phyloP scores from a whole-genome alignment of 2,329 filamentous ascomycete genomes.

The Chrysoporthe deuterocubensis region DNA sequence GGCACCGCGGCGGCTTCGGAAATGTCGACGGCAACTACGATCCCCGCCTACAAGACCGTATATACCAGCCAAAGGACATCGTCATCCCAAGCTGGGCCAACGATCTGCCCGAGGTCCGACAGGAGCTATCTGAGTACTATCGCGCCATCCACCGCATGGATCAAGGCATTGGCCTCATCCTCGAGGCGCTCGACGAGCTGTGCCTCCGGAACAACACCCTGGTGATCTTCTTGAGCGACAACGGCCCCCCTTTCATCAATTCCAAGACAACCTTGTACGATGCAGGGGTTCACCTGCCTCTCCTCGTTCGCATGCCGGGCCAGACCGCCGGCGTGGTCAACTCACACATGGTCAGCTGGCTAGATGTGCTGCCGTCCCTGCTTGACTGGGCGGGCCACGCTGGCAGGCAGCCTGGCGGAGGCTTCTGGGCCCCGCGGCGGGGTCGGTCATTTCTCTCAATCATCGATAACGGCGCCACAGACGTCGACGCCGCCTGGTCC shows the following conservation, averaged over 20 bases:
- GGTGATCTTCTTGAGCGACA: slow-evolving; percentile 53
- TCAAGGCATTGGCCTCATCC: slow-evolving; percentile 45
- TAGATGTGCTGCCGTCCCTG: slow-evolving; percentile 51
- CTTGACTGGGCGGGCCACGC: slow-evolving; percentile 43
- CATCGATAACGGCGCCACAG: slow-evolving; percentile 28
- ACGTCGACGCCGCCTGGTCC: slow-evolving; percentile 33
- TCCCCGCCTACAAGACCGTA: slow-evolving; percentile 27
- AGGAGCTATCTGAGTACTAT: slow-evolving; percentile 49
- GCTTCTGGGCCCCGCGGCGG: slow-evolving; percentile 8
- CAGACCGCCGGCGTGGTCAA: slow-evolving; percentile 37
- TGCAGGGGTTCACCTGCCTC: slow-evolving; percentile 48
- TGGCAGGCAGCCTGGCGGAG: slow-evolving; percentile 23
- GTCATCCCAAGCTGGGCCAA: slow-evolving; percentile 46
- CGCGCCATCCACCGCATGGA: slow-evolving; percentile 47
- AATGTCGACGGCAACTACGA: slow-evolving; percentile 36
- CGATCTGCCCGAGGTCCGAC: slow-evolving; percentile 44
- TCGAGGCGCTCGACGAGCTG: slow-evolving; percentile 39
- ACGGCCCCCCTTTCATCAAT: slow-evolving; percentile 54
- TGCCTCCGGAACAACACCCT: slow-evolving; percentile 44
- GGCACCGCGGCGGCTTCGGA: slow-evolving; percentile 47
- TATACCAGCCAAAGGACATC: slow-evolving; percentile 39
- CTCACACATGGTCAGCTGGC: slow-evolving; percentile 48
- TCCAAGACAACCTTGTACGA: slow-evolving; percentile 56
- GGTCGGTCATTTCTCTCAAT: slow-evolving; percentile 47
- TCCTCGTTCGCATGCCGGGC: slow-evolving; percentile 45